Conservation (phyloP, 768 basidiomycete species). For the Clitopilus passeckerianus region DNA sequence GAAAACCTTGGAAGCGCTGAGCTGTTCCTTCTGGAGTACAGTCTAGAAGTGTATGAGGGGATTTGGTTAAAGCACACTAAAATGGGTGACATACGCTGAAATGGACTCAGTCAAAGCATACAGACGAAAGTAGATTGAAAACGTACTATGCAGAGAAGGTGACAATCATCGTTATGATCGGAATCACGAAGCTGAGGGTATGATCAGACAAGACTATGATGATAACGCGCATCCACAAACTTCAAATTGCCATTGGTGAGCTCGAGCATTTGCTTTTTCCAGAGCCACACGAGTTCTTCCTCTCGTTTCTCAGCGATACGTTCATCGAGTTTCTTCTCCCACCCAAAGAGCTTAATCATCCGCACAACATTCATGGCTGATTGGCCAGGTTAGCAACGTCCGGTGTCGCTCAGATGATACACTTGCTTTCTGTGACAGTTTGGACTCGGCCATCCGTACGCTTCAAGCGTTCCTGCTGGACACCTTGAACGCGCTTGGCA, state of each 20-base stretch:
- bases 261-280: slow-evolving; percentile 46
- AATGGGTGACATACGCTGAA: too few species aligned
- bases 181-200: slow-evolving; percentile 40
- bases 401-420: slow-evolving; percentile 12
- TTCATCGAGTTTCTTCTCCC: slow-evolving; percentile 53
- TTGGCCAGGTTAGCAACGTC: slow-evolving; percentile 15
- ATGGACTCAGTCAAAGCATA: too few species aligned
- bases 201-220: background rate
- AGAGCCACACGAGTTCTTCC: slow-evolving; percentile 52
- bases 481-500: slow-evolving; percentile 38
- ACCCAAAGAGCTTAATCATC: slow-evolving; percentile 70
- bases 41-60: slow-evolving; percentile 18
- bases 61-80: background rate
- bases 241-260: slow-evolving; percentile 39
- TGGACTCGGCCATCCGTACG: slow-evolving; percentile 57
- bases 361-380: slow-evolving; percentile 52
- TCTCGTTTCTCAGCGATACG: slow-evolving; percentile 54
- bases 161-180: slow-evolving; percentile 59
- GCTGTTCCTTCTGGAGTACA: slow-evolving; percentile 31
- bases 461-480: slow-evolving; percentile 48
- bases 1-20: slow-evolving; percentile 42
- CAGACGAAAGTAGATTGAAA: background rate
- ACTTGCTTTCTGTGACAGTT: slow-evolving; percentile 52
- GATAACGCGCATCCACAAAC: slow-evolving; percentile 14
- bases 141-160: slow-evolving; percentile 58